Conservation (phyloP, 169 alveolate species). For the Sarcocystis neurona region DNA sequence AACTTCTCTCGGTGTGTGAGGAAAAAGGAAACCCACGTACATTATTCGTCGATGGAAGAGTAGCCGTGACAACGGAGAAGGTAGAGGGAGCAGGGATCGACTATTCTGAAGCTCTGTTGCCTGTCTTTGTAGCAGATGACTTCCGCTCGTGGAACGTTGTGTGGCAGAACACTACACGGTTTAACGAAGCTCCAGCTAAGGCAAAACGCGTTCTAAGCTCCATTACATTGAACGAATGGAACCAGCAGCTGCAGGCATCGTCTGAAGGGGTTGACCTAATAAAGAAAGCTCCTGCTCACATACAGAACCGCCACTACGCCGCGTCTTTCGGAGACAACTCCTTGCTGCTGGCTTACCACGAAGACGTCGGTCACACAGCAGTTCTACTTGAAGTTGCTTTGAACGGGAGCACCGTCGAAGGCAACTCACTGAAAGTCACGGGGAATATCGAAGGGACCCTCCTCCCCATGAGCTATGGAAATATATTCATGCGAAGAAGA, state of each 20-base stretch:
- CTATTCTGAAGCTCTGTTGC: not conserved
- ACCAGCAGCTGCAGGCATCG: conserved; percentile 14
- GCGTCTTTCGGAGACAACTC: conserved; percentile 6
- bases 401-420: not conserved
- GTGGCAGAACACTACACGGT: not conserved
- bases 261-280: not conserved
- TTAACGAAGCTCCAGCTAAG: not conserved
- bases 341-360: conserved; percentile 9
- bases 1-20: conserved; percentile 11
- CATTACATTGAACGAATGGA: conserved; percentile 5
- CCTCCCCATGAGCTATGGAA: not conserved
- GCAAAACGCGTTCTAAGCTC: not conserved
- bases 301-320: not conserved
- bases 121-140: conserved; percentile 17
- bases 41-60: not conserved
- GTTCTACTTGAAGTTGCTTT: not conserved
- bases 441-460: conserved; percentile 10
- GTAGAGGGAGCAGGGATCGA: not conserved
- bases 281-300: not conserved
- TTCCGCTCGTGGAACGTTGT: conserved; percentile 24
- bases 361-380: not conserved
- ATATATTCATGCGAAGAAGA: not conserved
- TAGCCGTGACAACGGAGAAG: not conserved
- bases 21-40: too few relatives aligned
- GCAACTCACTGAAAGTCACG: not conserved